Evolutionary conservation across 1,284 basidiomycete genomes (phyloP), one percentile per base, ranked within the genome.

Genomic region (Bjerkandera adusta): DNA sequence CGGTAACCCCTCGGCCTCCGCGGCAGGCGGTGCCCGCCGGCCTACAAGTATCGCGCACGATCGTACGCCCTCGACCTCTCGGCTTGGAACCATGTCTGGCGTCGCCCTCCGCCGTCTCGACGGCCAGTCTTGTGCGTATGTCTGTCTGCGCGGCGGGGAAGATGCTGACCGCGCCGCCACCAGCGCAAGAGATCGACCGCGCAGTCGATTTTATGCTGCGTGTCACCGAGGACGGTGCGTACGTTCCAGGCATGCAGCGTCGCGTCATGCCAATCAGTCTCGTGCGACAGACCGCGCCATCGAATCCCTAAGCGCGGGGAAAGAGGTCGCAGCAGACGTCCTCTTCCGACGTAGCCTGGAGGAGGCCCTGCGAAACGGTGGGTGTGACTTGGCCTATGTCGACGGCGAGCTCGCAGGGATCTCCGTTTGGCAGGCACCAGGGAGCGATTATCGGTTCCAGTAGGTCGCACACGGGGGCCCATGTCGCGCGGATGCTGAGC

Each of bases 401-500:
- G 50, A 52, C 40, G 53, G 48, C 27, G 43, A 41, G 5, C 50
- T 56, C 6, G 55, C 51, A 36, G 58, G 58, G 32, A 56, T 59
- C 10, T 54, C 58, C 5, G 51, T 54, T 35, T 48, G 48, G 47
- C 36, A 56, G 16, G 48, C 53, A 7, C 61, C 61, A 7, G 57
- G 57, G 2, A 33, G 36, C 24, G 59, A 61, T 21, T 62, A 59
- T 59, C 49, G 49, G 15, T 54, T 56, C 49, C 57, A 57, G 61
- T 62, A 27, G 30, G 57, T 59, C 27, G 18, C 42, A 18, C 27
- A n/a, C n/a, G n/a, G n/a, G n/a, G n/a, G n/a, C n/a, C n/a, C n/a
- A n/a, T n/a, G n/a, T n/a, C n/a, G n/a, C n/a, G n/a, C n/a, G n/a
- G n/a, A n/a, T n/a, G n/a, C n/a, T n/a, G n/a, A n/a, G n/a, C n/a